phyloP scores from a whole-genome alignment of 768 basidiomycete species.

The Termitomyces sp. region DNA sequence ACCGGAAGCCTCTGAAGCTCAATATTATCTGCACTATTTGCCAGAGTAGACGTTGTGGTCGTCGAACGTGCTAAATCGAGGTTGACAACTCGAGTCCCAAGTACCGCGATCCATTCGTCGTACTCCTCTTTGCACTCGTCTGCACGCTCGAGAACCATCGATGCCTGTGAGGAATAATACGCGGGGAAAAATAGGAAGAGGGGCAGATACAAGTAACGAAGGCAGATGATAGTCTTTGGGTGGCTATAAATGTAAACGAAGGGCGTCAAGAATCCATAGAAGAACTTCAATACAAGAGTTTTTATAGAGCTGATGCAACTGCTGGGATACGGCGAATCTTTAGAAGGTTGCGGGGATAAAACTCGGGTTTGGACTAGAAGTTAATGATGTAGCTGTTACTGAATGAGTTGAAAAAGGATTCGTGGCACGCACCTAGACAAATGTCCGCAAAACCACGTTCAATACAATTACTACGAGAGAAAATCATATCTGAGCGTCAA shows the following conservation, averaged over 20 bases:
- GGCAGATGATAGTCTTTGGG: background rate
- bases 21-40: background rate
- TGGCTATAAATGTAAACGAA: background rate
- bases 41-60: background rate
- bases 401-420: background rate
- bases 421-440: conserved; percentile 1
- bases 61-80: background rate
- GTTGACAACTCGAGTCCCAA: conserved; percentile 1
- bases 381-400: background rate
- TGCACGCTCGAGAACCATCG: background rate
- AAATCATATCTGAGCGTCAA: background rate
- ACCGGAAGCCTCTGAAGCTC: background rate
- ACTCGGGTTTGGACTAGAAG: background rate
- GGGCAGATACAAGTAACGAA: conserved; percentile 6
- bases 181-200: conserved; percentile 6
- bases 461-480: conserved; percentile 7
- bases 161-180: conserved; percentile 12
- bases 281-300: background rate
- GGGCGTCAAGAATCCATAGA: background rate
- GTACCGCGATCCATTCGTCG: conserved; percentile 9
- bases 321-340: too few species aligned
- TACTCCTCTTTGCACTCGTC: conserved; percentile 10
- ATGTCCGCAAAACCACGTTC: conserved; percentile 7
- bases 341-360: background rate
- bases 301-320: background rate